Evolutionary conservation across 768 basidiomycete genomes (phyloP), one percentile per base, ranked within the genome.

Genomic region (Calvatia gigantea): DNA sequence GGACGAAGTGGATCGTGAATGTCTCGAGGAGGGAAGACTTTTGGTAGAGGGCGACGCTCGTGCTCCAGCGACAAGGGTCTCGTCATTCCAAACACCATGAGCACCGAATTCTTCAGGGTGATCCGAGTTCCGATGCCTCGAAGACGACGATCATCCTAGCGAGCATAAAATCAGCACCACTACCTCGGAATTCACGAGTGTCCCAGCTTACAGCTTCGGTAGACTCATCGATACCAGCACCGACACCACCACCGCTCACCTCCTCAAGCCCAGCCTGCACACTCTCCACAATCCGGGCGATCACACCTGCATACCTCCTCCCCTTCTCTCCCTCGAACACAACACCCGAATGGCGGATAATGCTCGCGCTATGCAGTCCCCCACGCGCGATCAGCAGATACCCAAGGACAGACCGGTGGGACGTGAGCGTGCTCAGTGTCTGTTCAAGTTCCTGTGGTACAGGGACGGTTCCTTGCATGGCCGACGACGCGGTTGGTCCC

Each of bases 301-400:
- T 79, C 14, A 82, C 87, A 28, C 77, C 71, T 3, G 91, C 90
- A 57, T 93, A 92, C 61, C 82, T 85, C 65, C 72, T 76, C 21
- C 91, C 91, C 35, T 88, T 86, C 59, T 92, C 91, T 29, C 91
- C 90, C 59, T 93, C 91, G 61, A 93, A 93, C 4, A 91, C 79
- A 50, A 89, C 89, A 12, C 91, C 91, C 0, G 89, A 86, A 62
- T 91, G 86, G 29, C 90, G 80, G 62, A 97, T 87, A 60, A 97
- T 92, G 61, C 85, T 84, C 17, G 83, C 80, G 5, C 85, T 86
- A 43, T 80, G 80, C n/a, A 38, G 19, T 8, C 47, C 47, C 0
- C 84, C 81, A 12, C 91, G 79, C 2, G 91, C 87, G 29, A 95
- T 75, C 0, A 95, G 80, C 64, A 96, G 80, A 67, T 94, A 94